A percentile compares a stretch with the other conserved stretches of the same genome.
Evolutionary conservation across 2,329 filamentous ascomycete species (phyloP).

Genomic region (Pyrenophora teres): DNA sequence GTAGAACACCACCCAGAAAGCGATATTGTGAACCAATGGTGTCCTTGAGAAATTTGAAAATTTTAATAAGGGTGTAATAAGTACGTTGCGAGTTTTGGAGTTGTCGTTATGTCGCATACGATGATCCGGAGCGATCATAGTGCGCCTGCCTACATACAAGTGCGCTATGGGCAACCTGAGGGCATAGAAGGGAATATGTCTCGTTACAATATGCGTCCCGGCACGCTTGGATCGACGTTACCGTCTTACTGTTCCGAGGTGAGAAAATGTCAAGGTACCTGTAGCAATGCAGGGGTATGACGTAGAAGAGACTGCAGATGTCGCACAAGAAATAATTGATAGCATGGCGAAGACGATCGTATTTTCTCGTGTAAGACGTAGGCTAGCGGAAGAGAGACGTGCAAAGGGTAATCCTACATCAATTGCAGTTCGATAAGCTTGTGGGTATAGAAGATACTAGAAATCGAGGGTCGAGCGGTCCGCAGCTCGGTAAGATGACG

Average conservation of each 20-base stretch:
- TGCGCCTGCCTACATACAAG: conserved; percentile 1
- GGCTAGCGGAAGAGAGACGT: background rate
- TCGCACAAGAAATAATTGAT: background rate
- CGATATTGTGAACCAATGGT: too few species aligned
- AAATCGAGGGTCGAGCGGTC: conserved; percentile 15
- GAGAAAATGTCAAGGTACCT: background rate
- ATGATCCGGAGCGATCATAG: too few species aligned
- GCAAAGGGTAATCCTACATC: background rate
- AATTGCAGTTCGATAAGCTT: background rate
- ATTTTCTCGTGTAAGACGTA: background rate
- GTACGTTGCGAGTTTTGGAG: too few species aligned
- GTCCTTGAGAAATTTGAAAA: too few species aligned
- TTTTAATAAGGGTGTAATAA: too few species aligned
- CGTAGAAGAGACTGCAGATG: background rate
- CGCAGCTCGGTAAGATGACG: conserved; percentile 13
- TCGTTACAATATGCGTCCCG: background rate
- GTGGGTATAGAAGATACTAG: background rate
- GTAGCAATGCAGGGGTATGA: background rate
- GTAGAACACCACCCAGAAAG: too few species aligned
- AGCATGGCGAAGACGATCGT: background rate
- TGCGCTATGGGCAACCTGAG: background rate
- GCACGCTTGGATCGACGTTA: background rate
- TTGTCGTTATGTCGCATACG: background rate
- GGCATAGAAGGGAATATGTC: conserved; percentile 1
- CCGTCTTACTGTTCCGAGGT: background rate